Evolutionary conservation across 257 asterid genomes (phyloP).

Genomic region (Lantana camara): DNA sequence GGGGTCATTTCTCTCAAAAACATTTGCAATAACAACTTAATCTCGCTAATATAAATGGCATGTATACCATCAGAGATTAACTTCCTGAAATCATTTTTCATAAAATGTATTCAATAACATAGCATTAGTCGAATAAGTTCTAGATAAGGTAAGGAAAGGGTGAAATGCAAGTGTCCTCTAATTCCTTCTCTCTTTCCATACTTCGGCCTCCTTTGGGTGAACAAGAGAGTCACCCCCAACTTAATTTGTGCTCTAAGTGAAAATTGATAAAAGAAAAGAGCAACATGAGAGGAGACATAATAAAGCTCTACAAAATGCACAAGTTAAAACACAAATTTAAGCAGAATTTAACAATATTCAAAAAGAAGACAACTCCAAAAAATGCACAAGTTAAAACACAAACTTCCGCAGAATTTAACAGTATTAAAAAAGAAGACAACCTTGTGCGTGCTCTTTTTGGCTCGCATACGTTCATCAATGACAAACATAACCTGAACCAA

Average conservation of each 20-base stretch:
- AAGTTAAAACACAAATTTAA: background rate
- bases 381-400: background rate
- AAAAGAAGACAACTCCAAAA: conserved; percentile 38
- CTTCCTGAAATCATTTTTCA: background rate
- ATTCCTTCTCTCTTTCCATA: background rate
- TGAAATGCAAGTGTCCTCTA: background rate
- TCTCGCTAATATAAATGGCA: background rate
- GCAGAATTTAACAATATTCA: background rate
- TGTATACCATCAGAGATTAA: background rate
- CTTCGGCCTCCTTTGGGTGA: conserved; percentile 12
- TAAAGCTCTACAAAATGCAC: conserved; percentile 2
- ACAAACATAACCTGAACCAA: conserved; percentile 70
- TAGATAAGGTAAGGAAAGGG: background rate
- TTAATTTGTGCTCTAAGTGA: conserved; percentile 5
- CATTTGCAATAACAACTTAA: background rate
- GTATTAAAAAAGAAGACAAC: conserved; percentile 35
- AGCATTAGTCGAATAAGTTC: background rate
- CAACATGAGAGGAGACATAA: conserved; percentile 11
- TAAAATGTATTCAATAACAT: too few relatives aligned
- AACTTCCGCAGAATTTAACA: background rate
- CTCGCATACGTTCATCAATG: conserved; percentile 86
- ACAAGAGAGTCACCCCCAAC: conserved; percentile 17
- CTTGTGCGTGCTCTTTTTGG: conserved; percentile 76
- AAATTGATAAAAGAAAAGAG: conserved; percentile 16
- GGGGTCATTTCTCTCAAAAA: conserved; percentile 10